A percentile compares a stretch with the other conserved stretches of the same genome.
These are phyloP conservation scores for Rhizodiscina lignyota DNA, from an alignment of 495 filamentous ascomycete genomes.

Conservation along the genomic window DNA sequence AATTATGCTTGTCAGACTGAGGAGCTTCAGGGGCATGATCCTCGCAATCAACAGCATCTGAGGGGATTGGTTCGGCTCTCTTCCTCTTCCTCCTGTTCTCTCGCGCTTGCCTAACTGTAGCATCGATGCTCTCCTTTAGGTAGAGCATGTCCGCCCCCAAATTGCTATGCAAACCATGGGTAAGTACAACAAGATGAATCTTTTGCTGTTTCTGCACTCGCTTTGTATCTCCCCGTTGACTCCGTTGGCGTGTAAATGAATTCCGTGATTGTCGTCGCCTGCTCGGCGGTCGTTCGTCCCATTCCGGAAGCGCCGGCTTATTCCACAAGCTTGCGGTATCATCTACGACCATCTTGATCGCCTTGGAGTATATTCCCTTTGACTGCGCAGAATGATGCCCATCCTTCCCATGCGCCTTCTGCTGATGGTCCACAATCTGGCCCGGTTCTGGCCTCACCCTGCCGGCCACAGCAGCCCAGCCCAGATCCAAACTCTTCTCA, in stretches of 20 bases:
- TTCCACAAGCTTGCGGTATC: conserved; percentile 86
- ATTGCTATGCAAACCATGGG: conserved; percentile 92
- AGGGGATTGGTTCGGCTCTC: conserved; percentile 12
- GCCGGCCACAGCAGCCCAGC: conserved; percentile 31
- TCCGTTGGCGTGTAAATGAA: no score
- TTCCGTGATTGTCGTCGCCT: no score
- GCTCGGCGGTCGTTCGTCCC: no score
- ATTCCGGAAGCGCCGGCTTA: conserved; percentile 59
- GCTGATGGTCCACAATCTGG: conserved; percentile 51
- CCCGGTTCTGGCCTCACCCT: conserved; percentile 27
- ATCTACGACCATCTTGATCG: conserved; percentile 61
- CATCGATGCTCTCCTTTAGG: conserved; percentile 91
- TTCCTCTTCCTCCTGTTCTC: conserved; percentile 38
- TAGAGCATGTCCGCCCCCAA: conserved; percentile 95
- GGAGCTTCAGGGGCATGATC: conserved; percentile 4
- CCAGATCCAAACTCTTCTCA: conserved; percentile 57
- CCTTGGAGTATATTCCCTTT: conserved; percentile 64
- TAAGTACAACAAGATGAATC: conserved; percentile 80
- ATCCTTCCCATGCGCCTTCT: conserved; percentile 23
- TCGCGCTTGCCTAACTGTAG: conserved; percentile 51
- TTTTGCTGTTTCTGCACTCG: conserved; percentile 38
- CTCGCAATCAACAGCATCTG: no score
- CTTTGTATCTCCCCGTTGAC: conserved; percentile 18
- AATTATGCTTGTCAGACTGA: conserved; percentile 1
- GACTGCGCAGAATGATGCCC: conserved; percentile 32